These are phyloP conservation scores for Pseudopyricularia javanii DNA, from an alignment of 2,329 filamentous ascomycete species.

Conservation along the genomic window DNA sequence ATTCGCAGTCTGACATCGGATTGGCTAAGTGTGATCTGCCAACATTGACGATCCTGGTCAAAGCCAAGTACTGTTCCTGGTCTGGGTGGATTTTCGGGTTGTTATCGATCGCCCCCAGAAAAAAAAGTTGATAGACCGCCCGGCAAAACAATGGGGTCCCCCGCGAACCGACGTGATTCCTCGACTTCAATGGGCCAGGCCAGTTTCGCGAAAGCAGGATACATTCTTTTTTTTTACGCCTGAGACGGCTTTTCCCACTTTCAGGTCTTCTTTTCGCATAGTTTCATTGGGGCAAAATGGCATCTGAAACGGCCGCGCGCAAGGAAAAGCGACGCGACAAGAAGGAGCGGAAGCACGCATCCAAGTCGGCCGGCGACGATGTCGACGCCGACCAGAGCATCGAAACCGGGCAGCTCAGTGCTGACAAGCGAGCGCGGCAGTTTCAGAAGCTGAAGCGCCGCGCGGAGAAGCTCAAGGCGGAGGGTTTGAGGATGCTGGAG, in stretches of 20 bases:
- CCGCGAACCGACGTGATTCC: too few relatives aligned
- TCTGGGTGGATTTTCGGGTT: not conserved
- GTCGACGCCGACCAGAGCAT: slow-evolving; percentile 18
- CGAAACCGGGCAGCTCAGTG: slow-evolving; percentile 14
- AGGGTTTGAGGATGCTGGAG: slow-evolving; percentile 25
- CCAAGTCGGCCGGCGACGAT: slow-evolving; percentile 19
- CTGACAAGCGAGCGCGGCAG: slow-evolving; percentile 23
- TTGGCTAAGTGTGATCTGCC: too few relatives aligned
- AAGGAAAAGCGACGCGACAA: slow-evolving; percentile 26
- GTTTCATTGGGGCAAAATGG: not conserved
- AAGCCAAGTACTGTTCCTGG: too few relatives aligned
- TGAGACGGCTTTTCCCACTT: too few relatives aligned
- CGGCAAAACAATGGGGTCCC: not conserved
- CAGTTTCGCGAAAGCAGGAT: too few relatives aligned
- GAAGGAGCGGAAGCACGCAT: slow-evolving; percentile 20
- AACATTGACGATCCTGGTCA: too few relatives aligned
- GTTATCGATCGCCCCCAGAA: not conserved
- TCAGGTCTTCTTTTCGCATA: not conserved
- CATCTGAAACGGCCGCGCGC: slow-evolving; percentile 8
- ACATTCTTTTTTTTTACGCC: too few relatives aligned
- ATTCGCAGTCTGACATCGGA: too few relatives aligned
- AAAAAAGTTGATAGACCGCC: not conserved
- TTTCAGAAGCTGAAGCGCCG: slow-evolving; percentile 22
- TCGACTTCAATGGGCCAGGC: too few relatives aligned
- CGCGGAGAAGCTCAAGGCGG: slow-evolving; percentile 25